A percentile compares a stretch with the other conserved stretches of the same genome.
phyloP scores from a whole-genome alignment of 805 yeast genomes.

The Saccharomycopsis sp. region DNA sequence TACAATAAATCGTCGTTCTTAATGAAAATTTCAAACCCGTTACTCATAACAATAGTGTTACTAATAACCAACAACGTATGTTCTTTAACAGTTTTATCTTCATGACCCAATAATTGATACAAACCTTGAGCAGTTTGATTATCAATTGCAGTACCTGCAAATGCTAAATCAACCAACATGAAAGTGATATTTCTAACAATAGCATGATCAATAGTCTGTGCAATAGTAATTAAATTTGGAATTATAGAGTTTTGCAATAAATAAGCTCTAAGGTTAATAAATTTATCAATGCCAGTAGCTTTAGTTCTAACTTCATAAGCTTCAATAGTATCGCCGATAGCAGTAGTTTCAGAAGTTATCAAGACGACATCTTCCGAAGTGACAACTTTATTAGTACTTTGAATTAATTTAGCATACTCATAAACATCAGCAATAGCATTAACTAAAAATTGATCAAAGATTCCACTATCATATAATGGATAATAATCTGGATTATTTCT shows the following conservation, averaged over 20 bases:
- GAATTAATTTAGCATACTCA: background rate
- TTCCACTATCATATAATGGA: background rate
- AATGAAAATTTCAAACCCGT: background rate
- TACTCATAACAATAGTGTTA: background rate
- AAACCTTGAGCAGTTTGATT: background rate
- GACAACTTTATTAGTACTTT: background rate
- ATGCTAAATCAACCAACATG: conserved; percentile 2
- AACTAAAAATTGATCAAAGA: background rate
- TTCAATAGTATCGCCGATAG: background rate
- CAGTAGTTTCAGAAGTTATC: background rate
- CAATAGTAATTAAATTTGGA: background rate
- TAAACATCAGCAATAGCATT: background rate
- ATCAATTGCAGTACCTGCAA: background rate
- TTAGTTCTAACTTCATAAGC: background rate
- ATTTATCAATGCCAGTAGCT: background rate
- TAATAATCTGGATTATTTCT: background rate
- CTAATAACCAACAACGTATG: background rate
- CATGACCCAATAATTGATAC: background rate
- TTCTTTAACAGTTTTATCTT: background rate
- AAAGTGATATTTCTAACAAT: conserved; percentile 1
- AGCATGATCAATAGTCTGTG: background rate
- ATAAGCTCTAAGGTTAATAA: background rate
- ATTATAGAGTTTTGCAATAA: background rate
- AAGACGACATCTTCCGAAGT: background rate
- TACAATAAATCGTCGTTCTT: background rate